A percentile compares a stretch with the other conserved stretches of the same genome.
These are phyloP conservation scores for Euryodendron excelsum DNA, from an alignment of 148 eudicot species.

Conservation along the genomic window DNA sequence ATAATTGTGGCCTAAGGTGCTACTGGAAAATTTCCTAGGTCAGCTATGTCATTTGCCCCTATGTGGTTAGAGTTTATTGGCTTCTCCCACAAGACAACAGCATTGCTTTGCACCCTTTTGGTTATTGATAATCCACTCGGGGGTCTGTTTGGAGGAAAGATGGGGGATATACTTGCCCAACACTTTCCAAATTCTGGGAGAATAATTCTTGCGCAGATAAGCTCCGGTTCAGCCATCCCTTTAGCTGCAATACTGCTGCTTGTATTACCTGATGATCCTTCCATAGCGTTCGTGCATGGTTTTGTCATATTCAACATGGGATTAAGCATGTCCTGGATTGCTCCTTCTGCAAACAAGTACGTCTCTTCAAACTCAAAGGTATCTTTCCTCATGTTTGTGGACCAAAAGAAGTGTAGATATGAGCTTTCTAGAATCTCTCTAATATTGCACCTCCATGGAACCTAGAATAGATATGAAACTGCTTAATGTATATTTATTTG, in stretches of 20 bases:
- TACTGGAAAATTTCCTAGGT: slow-evolving; percentile 81
- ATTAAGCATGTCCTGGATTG: slow-evolving; percentile 66
- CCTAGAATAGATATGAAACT: not conserved
- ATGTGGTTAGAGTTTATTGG: slow-evolving; percentile 96
- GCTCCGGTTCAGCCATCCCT: slow-evolving; percentile 77
- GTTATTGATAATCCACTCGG: no score
- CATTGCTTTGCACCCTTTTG: slow-evolving; percentile 64
- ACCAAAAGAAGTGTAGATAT: not conserved
- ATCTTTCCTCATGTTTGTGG: no score
- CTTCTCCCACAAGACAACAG: slow-evolving; percentile 74
- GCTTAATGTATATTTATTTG: not conserved
- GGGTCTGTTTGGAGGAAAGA: slow-evolving; percentile 73
- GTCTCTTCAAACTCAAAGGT: slow-evolving; percentile 24
- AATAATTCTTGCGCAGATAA: slow-evolving; percentile 78
- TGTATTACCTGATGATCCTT: slow-evolving; percentile 62
- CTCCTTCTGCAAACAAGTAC: slow-evolving; percentile 83
- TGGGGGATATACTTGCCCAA: slow-evolving; percentile 58
- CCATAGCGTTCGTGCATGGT: slow-evolving; percentile 53
- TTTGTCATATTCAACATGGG: slow-evolving; percentile 70
- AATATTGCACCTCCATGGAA: no score
- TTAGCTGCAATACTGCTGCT: slow-evolving; percentile 68
- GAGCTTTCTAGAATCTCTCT: not conserved
- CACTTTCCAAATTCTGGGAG: slow-evolving; percentile 82
- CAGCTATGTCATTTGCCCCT: slow-evolving; percentile 69
- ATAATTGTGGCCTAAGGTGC: slow-evolving; percentile 81